These are phyloP conservation scores for Aspergillus saccharolyticus DNA, from an alignment of 495 filamentous ascomycete genomes.

Conservation along the genomic window DNA sequence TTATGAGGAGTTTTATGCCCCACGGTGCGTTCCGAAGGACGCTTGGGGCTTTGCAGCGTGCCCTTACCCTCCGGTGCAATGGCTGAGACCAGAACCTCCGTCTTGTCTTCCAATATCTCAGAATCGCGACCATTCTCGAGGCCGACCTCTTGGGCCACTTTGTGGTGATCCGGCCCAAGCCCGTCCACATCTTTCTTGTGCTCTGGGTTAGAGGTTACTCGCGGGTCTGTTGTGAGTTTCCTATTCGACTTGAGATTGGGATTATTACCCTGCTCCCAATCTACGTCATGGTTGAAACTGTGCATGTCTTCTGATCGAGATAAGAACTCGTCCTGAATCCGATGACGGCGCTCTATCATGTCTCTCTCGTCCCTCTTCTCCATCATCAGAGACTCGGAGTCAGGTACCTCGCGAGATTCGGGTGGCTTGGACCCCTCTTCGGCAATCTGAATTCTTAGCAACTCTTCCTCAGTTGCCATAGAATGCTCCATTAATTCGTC, in stretches of 20 bases:
- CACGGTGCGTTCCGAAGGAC: conserved; percentile 21
- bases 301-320: conserved; percentile 55
- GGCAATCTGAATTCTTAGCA: conserved; percentile 37
- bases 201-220: conserved; percentile 56
- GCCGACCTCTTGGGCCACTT: conserved; percentile 50
- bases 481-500: conserved; percentile 87
- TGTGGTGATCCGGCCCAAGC: conserved; percentile 66
- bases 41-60: conserved; percentile 46
- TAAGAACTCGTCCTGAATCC: conserved; percentile 57
- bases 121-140: conserved; percentile 62
- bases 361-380: conserved; percentile 47
- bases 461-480: conserved; percentile 42
- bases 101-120: conserved; percentile 49
- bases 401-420: conserved; percentile 21
- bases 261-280: conserved; percentile 61
- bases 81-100: conserved; percentile 61
- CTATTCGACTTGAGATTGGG: conserved; percentile 56
- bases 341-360: conserved; percentile 52
- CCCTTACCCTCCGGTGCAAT: conserved; percentile 58
- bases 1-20: conserved; percentile 14
- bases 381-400: conserved; percentile 33
- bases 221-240: conserved; percentile 56
- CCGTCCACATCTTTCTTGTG: conserved; percentile 76
- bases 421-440: conserved; percentile 28
- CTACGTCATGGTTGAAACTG: conserved; percentile 83